A percentile compares a stretch with the other conserved stretches of the same genome.
These are phyloP conservation scores for Globisporangium iwayamae DNA, from an alignment of 352 stramenopile genomes.

Conservation along the genomic window DNA sequence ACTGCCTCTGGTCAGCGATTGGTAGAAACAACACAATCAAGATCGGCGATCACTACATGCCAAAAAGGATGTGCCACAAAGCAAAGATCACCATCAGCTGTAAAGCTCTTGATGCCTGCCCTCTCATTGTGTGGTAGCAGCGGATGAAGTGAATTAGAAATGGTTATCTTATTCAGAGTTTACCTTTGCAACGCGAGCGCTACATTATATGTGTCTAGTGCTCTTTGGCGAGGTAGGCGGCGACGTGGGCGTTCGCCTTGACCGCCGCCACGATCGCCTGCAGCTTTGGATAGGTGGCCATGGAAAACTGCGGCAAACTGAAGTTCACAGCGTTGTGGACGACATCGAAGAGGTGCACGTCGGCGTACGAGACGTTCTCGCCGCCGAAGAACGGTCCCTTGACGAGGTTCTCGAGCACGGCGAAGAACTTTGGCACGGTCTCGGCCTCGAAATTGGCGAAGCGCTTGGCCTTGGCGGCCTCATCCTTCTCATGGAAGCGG, in stretches of 20 bases:
- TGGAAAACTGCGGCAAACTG: conserved; percentile 27
- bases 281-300: conserved; percentile 42
- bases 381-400: conserved; percentile 48
- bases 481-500: conserved; percentile 29
- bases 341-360: conserved; percentile 47
- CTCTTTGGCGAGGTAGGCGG: conserved; percentile 33
- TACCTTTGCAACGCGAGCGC: too few species aligned
- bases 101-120: too few species aligned
- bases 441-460: conserved; percentile 5
- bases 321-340: conserved; percentile 34
- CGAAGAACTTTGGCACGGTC: conserved; percentile 19
- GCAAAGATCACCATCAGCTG: too few species aligned
- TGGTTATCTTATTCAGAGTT: too few species aligned
- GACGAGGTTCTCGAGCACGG: conserved; percentile 39
- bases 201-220: background rate
- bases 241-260: conserved; percentile 33
- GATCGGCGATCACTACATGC: background rate
- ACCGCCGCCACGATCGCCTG: conserved; percentile 34
- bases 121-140: too few species aligned
- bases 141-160: too few species aligned
- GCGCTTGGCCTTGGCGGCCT: conserved; percentile 14
- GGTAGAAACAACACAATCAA: background rate
- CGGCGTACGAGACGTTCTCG: conserved; percentile 32
- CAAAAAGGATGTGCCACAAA: background rate
- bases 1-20: background rate